Evolutionary conservation across 148 eudicot species (phyloP).

Genomic region (Limonium bicolor): DNA sequence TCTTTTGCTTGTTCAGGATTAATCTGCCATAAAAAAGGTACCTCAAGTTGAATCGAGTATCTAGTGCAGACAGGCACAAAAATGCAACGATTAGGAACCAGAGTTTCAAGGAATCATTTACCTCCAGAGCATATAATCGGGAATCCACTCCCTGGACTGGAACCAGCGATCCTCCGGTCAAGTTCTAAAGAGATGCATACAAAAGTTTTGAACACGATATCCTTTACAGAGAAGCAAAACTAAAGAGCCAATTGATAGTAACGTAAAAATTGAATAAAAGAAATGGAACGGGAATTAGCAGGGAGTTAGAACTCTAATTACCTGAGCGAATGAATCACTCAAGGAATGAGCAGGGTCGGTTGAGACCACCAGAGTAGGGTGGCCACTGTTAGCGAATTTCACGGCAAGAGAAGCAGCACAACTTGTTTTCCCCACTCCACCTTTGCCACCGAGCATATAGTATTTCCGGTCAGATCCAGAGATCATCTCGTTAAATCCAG

Average conservation of each 20-base stretch:
- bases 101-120: conserved; percentile 2
- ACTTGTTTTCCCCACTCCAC: conserved; percentile 97
- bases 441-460: conserved; percentile 94
- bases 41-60: conserved; percentile 10
- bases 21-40: conserved; percentile 34
- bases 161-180: conserved; percentile 76
- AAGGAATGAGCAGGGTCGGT: conserved; percentile 99
- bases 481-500: conserved; percentile 75
- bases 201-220: too few species aligned
- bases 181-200: too few species aligned
- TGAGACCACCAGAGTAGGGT: conserved; percentile 94
- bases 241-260: background rate
- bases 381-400: conserved; percentile 93
- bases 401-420: conserved; percentile 98
- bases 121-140: conserved; percentile 94
- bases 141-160: conserved; percentile 76
- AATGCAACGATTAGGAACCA: background rate
- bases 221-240: too few species aligned
- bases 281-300: background rate
- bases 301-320: conserved; percentile 4
- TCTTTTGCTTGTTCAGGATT: conserved; percentile 89
- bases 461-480: conserved; percentile 79
- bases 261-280: background rate
- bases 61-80: background rate
- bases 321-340: conserved; percentile 98